Base-by-base conservation (phyloP, 2,329 filamentous ascomycete genomes). In the Epichloe aotearoae region DNA sequence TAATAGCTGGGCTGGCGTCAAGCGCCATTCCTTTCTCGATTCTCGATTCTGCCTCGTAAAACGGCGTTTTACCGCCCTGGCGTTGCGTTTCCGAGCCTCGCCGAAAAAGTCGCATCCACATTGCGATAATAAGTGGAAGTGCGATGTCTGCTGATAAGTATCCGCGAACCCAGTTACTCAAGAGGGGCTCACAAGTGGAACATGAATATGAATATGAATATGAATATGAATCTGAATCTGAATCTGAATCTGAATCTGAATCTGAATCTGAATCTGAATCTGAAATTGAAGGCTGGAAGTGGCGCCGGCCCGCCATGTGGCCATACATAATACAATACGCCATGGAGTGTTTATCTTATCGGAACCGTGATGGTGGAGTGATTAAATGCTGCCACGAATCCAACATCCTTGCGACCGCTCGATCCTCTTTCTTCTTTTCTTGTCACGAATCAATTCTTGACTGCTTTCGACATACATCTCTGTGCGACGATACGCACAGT, bases 1-100 rank as follows among this genome's bases (percentile, higher is more conserved):
- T 43, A 26, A 26, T 7, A 43, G 41, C 15, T 19, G 41, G 19
- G 20, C 14, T 43, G 5, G 14, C n/a, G 43, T 46, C 30, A 5
- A 20, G 19, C 43, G 30, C 43, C 43, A 17, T 7, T 12, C 14
- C 26, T 46, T 46, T 14, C 43, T 36, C 30, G n/a, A 30, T 30
- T 12, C 61, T 64, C 54, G 66, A 64, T 67, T 61, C 56, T 59
- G 64, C 62, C 66, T 66, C 63, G 65, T 67, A 67, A 66, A 54
- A 51, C 47, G 46, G 17, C 11, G 26, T 49, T 26, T 43, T 12
- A 49, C 47, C 55, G 47, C 49, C 47, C 39, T 41, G 45, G 40
- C 47, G 50, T 57, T 55, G 37, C 14, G 15, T 40, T 39, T 38
- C 17, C 39, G 26, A 40, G 20, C 23, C 47, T 49, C 38, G 47